Percentiles rank a stretch among this genome's conserved stretches.
Conservation (phyloP, 1,284 basidiomycete genomes). For the Flammula alnicola region DNA sequence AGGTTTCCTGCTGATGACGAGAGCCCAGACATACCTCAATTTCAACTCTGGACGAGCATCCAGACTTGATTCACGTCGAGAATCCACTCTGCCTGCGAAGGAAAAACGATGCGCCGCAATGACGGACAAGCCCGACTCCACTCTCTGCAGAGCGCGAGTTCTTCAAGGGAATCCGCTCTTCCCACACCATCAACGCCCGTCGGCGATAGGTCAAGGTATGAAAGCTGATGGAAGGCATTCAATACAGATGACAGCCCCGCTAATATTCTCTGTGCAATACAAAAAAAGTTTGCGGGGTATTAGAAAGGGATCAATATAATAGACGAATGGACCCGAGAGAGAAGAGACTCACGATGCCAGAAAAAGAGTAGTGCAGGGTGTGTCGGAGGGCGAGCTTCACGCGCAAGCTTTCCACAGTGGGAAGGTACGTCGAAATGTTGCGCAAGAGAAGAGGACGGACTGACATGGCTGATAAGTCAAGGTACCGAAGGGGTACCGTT, state of each 20-base stretch:
- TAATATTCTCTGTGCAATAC: conserved; percentile 39
- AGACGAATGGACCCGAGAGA: conserved; percentile 2
- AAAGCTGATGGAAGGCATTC: conserved; percentile 39
- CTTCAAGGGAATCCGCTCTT: conserved; percentile 51
- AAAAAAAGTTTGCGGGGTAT: conserved; percentile 6
- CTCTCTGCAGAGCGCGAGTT: conserved; percentile 53
- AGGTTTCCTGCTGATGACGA: conserved; percentile 6
- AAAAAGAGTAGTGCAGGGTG: conserved; percentile 64
- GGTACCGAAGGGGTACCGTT: conserved; percentile 48
- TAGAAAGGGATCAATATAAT: conserved; percentile 3
- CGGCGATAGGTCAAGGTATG: conserved; percentile 58
- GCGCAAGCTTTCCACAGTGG: conserved; percentile 52
- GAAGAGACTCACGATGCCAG: conserved; percentile 61
- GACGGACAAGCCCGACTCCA: conserved; percentile 60
- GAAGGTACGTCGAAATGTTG: conserved; percentile 56
- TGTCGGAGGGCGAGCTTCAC: conserved; percentile 66
- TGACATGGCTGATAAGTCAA: conserved; percentile 64
- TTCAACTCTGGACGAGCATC: conserved; percentile 22
- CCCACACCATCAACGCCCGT: conserved; percentile 52
- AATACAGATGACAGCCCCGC: conserved; percentile 48
- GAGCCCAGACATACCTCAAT: not conserved
- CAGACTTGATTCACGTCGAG: conserved; percentile 33
- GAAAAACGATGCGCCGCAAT: conserved; percentile 58
- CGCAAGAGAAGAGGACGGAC: conserved; percentile 60
- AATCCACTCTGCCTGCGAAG: conserved; percentile 53